Base-by-base conservation (phyloP, 192 early-diverging fungal species). In the Coemansia sp. region DNA sequence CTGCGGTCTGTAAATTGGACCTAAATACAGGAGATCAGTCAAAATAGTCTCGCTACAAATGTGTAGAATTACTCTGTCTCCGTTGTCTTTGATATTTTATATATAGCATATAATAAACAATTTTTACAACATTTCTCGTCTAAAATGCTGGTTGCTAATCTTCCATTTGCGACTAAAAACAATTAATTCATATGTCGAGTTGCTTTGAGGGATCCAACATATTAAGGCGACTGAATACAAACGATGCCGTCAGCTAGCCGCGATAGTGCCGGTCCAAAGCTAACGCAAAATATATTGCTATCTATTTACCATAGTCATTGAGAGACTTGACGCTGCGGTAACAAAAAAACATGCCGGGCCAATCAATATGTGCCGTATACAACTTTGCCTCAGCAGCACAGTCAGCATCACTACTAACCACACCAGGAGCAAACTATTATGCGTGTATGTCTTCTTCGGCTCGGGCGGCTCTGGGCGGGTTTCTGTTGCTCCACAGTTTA, bases 1-100 rank as follows among this genome's bases (percentile, higher is more conserved):
- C 23, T 75, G 73, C 73, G 68, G 78, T 57, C 60, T 65, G 43
- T 67, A 74, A 40, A 19, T 55, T 21, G 13, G 11, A 40, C 37
- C 19, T 66, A 9, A 19, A 38, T 50, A 55, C 26, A 55, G 53
- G 53, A 14, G 5, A 30, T 16, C 3, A n/a, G 14, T 16, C 7
- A 58, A 58, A 33, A 32, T 21, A 9, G 6, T 26, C 32, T 30
- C 16, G 28, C 30, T 58, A 16, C 28, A 33, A 62, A 0, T 67
- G 33, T 61, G 30, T n/a, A 50, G 47, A 47, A 19, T 50, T 23
- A 2, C 47, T 50, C 47, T 50, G 47, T 50, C 19, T 21, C 19
- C 19, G n/a, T 50, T 10, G 47, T 3, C 19, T 49, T 49, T 50
- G 42, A 43, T 50, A 37, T 9, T 9, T 37, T 37, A 6, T 37